Percentiles rank a stretch among this genome's conserved stretches.
Conservation (phyloP, 2,329 filamentous ascomycete genomes). For the Fusarium clavum region DNA sequence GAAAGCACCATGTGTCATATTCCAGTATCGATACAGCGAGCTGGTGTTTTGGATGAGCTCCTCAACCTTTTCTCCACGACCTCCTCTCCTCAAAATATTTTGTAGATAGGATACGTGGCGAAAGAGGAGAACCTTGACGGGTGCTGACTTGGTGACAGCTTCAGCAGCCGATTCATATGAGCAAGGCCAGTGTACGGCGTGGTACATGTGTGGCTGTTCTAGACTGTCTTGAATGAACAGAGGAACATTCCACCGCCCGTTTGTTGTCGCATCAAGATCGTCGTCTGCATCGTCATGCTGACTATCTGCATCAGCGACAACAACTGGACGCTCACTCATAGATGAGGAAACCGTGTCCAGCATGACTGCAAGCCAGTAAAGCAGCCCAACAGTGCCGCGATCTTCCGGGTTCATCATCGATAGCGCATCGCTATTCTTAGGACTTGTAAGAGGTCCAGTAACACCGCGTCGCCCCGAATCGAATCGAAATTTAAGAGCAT, state of each 20-base stretch:
- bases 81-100: constrained; percentile 57
- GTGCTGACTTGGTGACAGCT: constrained; percentile 63
- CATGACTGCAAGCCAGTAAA: constrained; percentile 71
- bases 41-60: constrained; percentile 60
- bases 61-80: constrained; percentile 56
- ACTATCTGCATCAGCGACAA: constrained; percentile 54
- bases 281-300: constrained; percentile 48
- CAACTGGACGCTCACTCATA: constrained; percentile 56
- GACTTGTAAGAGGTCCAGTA: neutral
- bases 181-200: constrained; percentile 61
- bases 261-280: constrained; percentile 12
- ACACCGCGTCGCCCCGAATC: constrained; percentile 35
- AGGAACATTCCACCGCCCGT: constrained; percentile 41
- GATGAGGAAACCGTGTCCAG: constrained; percentile 68
- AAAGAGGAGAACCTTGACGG: constrained; percentile 69
- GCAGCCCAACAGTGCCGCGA: constrained; percentile 60
- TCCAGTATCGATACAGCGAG: constrained; percentile 66
- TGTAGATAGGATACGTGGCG: constrained; percentile 64
- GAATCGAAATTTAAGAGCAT: constrained; percentile 44
- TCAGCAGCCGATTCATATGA: constrained; percentile 62
- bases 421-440: neutral
- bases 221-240: constrained; percentile 45
- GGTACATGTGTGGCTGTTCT: constrained; percentile 33
- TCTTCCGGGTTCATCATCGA: constrained; percentile 39
- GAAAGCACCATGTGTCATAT: constrained; percentile 61